These are phyloP conservation scores for Cladosporium sp. DNA, from an alignment of 2,329 filamentous ascomycete species.

Conservation along the genomic window DNA sequence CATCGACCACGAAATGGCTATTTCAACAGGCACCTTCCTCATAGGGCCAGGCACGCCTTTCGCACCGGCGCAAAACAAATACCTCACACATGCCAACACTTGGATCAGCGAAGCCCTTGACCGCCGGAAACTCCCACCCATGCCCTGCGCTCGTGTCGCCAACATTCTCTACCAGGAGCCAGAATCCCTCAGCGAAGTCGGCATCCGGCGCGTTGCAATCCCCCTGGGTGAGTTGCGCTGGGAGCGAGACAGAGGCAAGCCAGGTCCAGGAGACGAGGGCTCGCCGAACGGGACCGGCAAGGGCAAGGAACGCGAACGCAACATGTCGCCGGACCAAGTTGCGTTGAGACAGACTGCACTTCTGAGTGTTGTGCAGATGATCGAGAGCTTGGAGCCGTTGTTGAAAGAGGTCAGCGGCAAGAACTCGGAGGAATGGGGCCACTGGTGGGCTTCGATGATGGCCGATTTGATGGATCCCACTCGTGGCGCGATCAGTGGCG, in stretches of 20 bases:
- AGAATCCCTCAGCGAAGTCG: constrained; percentile 68
- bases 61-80: constrained; percentile 77
- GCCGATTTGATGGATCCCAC: constrained; percentile 73
- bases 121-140: constrained; percentile 65
- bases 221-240: constrained; percentile 82
- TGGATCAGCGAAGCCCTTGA: constrained; percentile 81
- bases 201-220: constrained; percentile 78
- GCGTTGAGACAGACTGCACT: constrained; percentile 79
- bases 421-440: constrained; percentile 88
- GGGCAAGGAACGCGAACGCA: constrained; percentile 26
- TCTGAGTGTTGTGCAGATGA: constrained; percentile 76
- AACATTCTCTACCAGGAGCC: constrained; percentile 80
- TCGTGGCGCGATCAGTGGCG: constrained; percentile 75
- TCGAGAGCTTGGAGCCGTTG: constrained; percentile 81
- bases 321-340: constrained; percentile 57
- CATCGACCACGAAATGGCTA: constrained; percentile 65
- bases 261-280: background rate
- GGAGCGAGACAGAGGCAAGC: constrained; percentile 65
- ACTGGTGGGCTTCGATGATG: constrained; percentile 87
- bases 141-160: constrained; percentile 77
- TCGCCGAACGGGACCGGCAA: constrained; percentile 23
- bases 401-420: constrained; percentile 81
- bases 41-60: constrained; percentile 83
- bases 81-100: constrained; percentile 76
- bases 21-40: constrained; percentile 75